These are phyloP conservation scores for Ogataea saltuana DNA, from an alignment of 805 yeast species.

Conservation along the genomic window DNA sequence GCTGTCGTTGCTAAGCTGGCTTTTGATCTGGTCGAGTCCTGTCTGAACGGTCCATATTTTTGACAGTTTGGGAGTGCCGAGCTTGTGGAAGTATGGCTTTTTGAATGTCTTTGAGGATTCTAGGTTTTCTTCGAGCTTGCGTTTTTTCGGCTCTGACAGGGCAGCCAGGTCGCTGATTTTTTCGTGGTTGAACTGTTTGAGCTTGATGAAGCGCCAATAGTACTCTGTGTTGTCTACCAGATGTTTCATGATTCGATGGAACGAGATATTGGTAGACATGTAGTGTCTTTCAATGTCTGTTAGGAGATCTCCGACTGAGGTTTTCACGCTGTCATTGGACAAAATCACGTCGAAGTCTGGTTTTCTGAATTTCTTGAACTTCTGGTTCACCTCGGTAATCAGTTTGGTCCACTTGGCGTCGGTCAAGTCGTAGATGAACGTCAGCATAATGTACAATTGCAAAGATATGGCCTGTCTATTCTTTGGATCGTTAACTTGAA, in stretches of 20 bases:
- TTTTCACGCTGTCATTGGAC: constrained; percentile 15
- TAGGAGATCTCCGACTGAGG: constrained; percentile 18
- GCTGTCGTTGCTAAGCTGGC: constrained; percentile 11
- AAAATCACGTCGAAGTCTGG: constrained; percentile 25
- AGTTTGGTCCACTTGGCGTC: constrained; percentile 24
- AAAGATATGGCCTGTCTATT: constrained; percentile 21
- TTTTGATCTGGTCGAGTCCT: constrained; percentile 22
- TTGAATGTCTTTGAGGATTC: constrained; percentile 12
- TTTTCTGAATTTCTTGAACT: constrained; percentile 25
- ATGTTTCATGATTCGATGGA: constrained; percentile 18
- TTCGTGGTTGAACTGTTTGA: constrained; percentile 32
- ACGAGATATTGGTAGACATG: constrained; percentile 12
- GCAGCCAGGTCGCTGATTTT: constrained; percentile 16
- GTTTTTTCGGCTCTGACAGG: constrained; percentile 22
- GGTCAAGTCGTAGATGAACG: constrained; percentile 23
- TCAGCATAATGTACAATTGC: constrained; percentile 30
- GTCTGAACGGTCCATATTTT: constrained; percentile 31
- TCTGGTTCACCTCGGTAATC: constrained; percentile 19
- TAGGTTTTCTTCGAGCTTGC: constrained; percentile 28
- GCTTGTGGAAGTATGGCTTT: constrained; percentile 24
- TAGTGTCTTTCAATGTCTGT: constrained; percentile 28
- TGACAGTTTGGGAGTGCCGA: constrained; percentile 34
- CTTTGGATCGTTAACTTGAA: constrained; percentile 21
- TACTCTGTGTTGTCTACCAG: constrained; percentile 21
- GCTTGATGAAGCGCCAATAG: constrained; percentile 32